Evolutionary conservation across 2,329 filamentous ascomycete genomes (phyloP), one percentile per base, ranked within the genome.

Genomic region (Albophoma yamanashiensis): DNA sequence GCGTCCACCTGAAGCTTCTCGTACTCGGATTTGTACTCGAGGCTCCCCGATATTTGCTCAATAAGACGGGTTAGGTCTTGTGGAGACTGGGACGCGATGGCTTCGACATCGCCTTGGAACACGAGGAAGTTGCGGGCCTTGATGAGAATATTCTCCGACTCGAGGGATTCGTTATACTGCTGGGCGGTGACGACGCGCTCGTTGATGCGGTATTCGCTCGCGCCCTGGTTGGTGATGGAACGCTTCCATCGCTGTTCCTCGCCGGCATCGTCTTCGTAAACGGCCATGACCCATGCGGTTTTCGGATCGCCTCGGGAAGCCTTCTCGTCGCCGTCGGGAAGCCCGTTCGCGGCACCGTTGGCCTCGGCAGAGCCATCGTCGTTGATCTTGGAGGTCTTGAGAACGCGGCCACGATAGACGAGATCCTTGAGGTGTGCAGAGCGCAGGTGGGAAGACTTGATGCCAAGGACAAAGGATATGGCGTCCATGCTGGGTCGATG

Each of bases 221-320:
- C 86, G 55, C 94, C 94, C 63, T 87, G 82, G 66, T 83, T 91
- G 4, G 92, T 97, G 73, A 99, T 99, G 65, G 87, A 88, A 63
- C 94, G 90, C 77, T 96, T 96, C 94, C 94, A 99, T 66, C 88
- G 87, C 71, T 97, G 92, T 73, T 96, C 91, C 69, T 96, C 91
- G 55, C 92, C 93, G 2, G 92, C 92, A 71, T 99, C 94, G 70
- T 99, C 94, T 72, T 97, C 92, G 74, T 97, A 99, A 20, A 99
- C 93, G 38, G 94, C 94, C 92, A 97, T 97, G 17, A 99, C 95
- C 93, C 93, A 99, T 3, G 94, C 95, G 3, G 88, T 94, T 73
- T 92, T 94, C 0, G 94, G 94, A 68, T 99, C 93, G 64, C 86
- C 84, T 42, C 84, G 87, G n/a, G 84, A 87, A 59, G 86, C 82